A percentile compares a stretch with the other conserved stretches of the same genome.
Conservation (phyloP, 2,329 filamentous ascomycete species). For the Pseudopyricularia cyperi region DNA sequence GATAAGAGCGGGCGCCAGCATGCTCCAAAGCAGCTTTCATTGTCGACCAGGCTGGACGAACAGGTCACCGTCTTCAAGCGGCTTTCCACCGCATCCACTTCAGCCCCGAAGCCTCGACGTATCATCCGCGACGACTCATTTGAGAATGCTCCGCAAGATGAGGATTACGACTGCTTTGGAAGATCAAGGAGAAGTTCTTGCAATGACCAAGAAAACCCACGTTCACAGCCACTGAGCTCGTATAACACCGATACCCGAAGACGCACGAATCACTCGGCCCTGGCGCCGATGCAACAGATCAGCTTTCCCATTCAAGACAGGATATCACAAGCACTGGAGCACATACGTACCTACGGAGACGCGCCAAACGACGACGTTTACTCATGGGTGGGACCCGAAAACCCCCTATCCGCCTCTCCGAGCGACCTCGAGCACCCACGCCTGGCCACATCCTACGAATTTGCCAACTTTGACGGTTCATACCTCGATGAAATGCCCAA, state of each 20-base stretch:
- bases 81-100: not conserved
- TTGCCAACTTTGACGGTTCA: not conserved
- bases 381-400: not conserved
- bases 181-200: not conserved
- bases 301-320: not conserved
- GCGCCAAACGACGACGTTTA: not conserved
- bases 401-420: not conserved
- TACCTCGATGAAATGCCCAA: not conserved
- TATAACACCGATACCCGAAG: not conserved
- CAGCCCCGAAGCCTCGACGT: not conserved
- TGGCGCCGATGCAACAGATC: not conserved
- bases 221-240: not conserved
- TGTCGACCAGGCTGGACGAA: not conserved
- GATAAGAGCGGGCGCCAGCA: not conserved
- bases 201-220: not conserved
- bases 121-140: not conserved
- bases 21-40: not conserved
- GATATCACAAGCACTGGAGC: not conserved
- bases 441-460: not conserved
- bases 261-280: not conserved
- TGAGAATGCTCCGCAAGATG: not conserved
- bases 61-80: not conserved
- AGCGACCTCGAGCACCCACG: not conserved
- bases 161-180: not conserved
- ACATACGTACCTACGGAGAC: constrained; percentile 2